A percentile compares a stretch with the other conserved stretches of the same genome.
Evolutionary conservation across 192 early-diverging fungal species (phyloP).

Genomic region (Mortierella antarctica): DNA sequence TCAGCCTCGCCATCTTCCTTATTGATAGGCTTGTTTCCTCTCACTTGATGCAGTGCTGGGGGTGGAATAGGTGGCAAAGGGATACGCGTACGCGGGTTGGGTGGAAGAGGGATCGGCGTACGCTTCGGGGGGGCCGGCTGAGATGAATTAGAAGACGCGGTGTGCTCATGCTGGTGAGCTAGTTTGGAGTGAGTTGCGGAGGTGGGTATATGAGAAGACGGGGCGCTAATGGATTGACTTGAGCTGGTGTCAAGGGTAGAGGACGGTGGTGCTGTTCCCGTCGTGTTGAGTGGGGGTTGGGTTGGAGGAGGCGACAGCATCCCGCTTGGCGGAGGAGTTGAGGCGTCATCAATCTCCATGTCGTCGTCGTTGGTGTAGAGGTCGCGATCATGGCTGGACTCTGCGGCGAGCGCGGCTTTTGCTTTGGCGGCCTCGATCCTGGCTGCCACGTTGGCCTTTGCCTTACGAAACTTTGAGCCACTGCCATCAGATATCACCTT

Average conservation of each 20-base stretch:
- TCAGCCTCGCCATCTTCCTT: slow-evolving; percentile 45
- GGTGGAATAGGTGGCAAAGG: slow-evolving; percentile 38
- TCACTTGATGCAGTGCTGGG: slow-evolving; percentile 46
- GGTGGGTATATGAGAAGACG: slow-evolving; percentile 15
- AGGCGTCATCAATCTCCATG: slow-evolving; percentile 58
- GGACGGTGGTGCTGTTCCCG: slow-evolving; percentile 13
- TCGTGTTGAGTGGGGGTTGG: slow-evolving; percentile 1
- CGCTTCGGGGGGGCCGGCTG: slow-evolving; percentile 12
- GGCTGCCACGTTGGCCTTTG: slow-evolving; percentile 40
- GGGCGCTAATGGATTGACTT: not conserved
- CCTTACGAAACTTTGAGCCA: slow-evolving; percentile 43
- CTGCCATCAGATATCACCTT: slow-evolving; percentile 45
- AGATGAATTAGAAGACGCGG: slow-evolving; percentile 1
- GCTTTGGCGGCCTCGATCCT: slow-evolving; percentile 47
- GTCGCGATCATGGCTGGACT: slow-evolving; percentile 33
- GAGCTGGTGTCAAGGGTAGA: slow-evolving; percentile 5
- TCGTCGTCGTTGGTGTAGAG: slow-evolving; percentile 54
- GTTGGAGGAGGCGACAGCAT: slow-evolving; percentile 27
- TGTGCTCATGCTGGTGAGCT: not conserved
- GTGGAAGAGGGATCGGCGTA: slow-evolving; percentile 37
- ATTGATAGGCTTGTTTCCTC: slow-evolving; percentile 22
- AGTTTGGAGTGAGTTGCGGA: slow-evolving; percentile 9
- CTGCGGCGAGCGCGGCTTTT: slow-evolving; percentile 34
- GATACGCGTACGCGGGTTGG: slow-evolving; percentile 41
- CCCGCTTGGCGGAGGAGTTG: slow-evolving; percentile 49